phyloP scores from a whole-genome alignment of 1,139 yeast species.

The Saccharomyces hybrid region DNA sequence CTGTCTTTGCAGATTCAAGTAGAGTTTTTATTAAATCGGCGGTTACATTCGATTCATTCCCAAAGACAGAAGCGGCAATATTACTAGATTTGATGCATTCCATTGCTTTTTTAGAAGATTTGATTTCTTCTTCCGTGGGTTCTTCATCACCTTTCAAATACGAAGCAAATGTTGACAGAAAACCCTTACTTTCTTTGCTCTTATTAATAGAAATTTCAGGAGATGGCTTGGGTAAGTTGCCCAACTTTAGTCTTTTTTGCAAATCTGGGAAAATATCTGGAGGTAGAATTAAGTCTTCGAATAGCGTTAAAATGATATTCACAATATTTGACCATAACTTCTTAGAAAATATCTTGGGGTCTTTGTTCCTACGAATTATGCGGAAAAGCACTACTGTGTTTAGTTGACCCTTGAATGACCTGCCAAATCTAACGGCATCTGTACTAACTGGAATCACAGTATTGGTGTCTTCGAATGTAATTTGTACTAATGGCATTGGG shows the following conservation, averaged over 20 bases:
- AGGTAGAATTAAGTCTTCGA: conserved; percentile 63
- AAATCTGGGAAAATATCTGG: conserved; percentile 62
- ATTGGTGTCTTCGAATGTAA: conserved; percentile 40
- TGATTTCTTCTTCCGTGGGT: conserved; percentile 89
- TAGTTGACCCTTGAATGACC: conserved; percentile 85
- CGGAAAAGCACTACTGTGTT: conserved; percentile 81
- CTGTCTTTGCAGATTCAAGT: neutral
- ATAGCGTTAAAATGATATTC: conserved; percentile 54
- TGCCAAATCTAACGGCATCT: conserved; percentile 74
- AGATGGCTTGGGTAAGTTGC: conserved; percentile 50
- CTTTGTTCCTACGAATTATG: conserved; percentile 52
- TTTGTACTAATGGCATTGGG: conserved; percentile 35
- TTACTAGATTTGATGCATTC: conserved; percentile 4
- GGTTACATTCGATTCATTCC: conserved; percentile 4
- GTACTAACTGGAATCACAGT: conserved; percentile 71
- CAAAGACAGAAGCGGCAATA: conserved; percentile 5
- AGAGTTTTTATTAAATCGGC: neutral
- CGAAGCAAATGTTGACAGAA: conserved; percentile 84
- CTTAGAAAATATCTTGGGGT: conserved; percentile 28
- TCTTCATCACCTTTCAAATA: conserved; percentile 92
- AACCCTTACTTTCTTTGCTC: conserved; percentile 57
- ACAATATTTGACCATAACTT: conserved; percentile 54
- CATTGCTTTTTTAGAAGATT: conserved; percentile 69
- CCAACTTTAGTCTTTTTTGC: conserved; percentile 47
- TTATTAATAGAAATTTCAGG: conserved; percentile 62